Evolutionary conservation across 2,329 filamentous ascomycete genomes (phyloP).

Genomic region (Fusarium begoniae): DNA sequence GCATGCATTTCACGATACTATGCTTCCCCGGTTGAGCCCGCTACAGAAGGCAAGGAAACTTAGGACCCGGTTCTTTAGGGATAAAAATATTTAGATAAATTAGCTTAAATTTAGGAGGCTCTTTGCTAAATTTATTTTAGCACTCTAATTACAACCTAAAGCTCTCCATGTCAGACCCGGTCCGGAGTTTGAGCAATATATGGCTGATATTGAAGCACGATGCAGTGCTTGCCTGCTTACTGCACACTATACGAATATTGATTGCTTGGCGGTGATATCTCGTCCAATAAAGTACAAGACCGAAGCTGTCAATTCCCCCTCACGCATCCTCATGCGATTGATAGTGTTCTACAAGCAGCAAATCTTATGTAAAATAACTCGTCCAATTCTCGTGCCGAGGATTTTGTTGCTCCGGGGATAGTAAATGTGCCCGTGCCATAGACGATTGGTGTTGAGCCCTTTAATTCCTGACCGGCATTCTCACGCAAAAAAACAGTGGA

Average conservation of each 20-base stretch:
- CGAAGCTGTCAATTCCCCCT: neutral
- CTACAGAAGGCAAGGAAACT: neutral
- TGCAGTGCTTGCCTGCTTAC: neutral
- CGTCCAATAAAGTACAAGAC: neutral
- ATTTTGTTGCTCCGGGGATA: conserved; percentile 7
- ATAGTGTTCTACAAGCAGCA: neutral
- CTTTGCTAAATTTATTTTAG: neutral
- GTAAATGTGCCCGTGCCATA: conserved; percentile 23
- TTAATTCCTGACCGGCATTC: neutral
- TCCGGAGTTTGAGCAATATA: conserved; percentile 21
- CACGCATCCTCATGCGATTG: neutral
- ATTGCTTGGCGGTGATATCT: conserved; percentile 2
- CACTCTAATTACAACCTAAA: neutral
- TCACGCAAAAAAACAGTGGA: neutral
- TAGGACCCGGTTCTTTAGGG: neutral
- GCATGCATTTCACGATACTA: conserved; percentile 11
- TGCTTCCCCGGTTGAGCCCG: conserved; percentile 10
- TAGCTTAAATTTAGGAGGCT: neutral
- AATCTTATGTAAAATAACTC: conserved; percentile 2
- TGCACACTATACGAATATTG: conserved; percentile 12
- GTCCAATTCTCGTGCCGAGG: neutral
- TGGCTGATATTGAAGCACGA: conserved; percentile 19
- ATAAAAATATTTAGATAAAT: neutral
- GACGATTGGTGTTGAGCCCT: conserved; percentile 26
- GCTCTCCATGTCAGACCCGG: neutral